Base-by-base conservation (phyloP, 2,329 filamentous ascomycete species). In the Zymoseptoria tritici region DNA sequence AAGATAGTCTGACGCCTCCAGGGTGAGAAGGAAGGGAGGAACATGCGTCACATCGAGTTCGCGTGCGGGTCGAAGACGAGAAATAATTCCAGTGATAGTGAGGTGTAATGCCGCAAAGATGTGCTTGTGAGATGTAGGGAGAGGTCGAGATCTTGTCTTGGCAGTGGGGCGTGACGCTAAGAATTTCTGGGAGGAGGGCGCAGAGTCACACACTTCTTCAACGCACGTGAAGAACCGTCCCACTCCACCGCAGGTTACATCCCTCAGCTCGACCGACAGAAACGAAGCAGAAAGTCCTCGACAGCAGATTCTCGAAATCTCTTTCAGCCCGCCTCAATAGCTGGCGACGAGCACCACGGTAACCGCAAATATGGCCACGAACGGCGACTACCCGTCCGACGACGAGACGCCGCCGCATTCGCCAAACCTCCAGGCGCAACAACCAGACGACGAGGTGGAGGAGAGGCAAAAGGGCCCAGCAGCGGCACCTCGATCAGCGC, bases 401-500 rank as follows among this genome's bases (percentile, higher is more conserved):
- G 80, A 81, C 61, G 70, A 73, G 19, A 81, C 80, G 55, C 80
- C 80, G 61, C 81, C 81, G 56, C 81, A 80, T 60, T 83, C 81
- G 53, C 82, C 82, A 58, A 73, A 77, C 55, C 66, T 81, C 54
- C 76, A 79, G 62, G 70, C 75, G 16, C 70, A 71, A 72, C 20
- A 53, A 29, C 52, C 52, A 20, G 52, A 29, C 9, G 85, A 89
- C 75, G 86, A 90, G 71, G 83, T 90, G 70, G 87, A 90, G 72
- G 71, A 77, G 54, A 73, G 77, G 46, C 81, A 86, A 70, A 86
- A 89, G 57, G 81, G 83, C 85, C 59, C 77, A 86, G 78, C 79
- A 62, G 72, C 73, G 31, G 75, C 76, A 70, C 77, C 76, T 72
- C 96, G 96, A 83, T 90, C 92, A 52, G 86, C 90, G 24, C 79